Conservation (phyloP, 306 rosid genomes). For the Styphnolobium japonicum region DNA sequence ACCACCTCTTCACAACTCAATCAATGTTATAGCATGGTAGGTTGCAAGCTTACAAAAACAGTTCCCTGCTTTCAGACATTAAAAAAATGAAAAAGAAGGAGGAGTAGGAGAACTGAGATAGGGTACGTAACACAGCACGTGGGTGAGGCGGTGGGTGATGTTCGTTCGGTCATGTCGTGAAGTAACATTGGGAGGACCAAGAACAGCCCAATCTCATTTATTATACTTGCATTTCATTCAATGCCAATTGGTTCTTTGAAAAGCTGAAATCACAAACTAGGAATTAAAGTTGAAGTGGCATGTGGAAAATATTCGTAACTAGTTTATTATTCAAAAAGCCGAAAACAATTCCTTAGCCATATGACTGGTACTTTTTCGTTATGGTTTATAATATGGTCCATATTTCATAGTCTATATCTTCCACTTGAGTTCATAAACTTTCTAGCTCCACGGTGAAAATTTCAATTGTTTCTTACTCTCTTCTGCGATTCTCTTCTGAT, state of each 20-base stretch:
- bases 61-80: background rate
- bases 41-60: background rate
- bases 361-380: background rate
- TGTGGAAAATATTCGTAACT: background rate
- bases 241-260: background rate
- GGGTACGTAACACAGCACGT: background rate
- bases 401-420: background rate
- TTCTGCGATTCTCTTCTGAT: background rate
- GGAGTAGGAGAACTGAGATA: background rate
- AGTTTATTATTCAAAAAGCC: background rate
- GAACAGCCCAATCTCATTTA: constrained; percentile 17
- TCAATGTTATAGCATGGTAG: background rate
- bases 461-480: background rate
- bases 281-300: background rate
- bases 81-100: background rate
- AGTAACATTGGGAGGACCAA: constrained; percentile 1
- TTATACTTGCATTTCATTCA: background rate
- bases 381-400: background rate
- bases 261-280: background rate
- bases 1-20: background rate
- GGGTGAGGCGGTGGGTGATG: constrained; percentile 40
- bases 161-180: background rate
- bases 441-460: background rate
- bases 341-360: background rate
- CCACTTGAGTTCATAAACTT: too few species aligned